Evolutionary conservation across 148 eudicot species (phyloP), one percentile per base, ranked within the genome.

Genomic region (Bassia scoparia): DNA sequence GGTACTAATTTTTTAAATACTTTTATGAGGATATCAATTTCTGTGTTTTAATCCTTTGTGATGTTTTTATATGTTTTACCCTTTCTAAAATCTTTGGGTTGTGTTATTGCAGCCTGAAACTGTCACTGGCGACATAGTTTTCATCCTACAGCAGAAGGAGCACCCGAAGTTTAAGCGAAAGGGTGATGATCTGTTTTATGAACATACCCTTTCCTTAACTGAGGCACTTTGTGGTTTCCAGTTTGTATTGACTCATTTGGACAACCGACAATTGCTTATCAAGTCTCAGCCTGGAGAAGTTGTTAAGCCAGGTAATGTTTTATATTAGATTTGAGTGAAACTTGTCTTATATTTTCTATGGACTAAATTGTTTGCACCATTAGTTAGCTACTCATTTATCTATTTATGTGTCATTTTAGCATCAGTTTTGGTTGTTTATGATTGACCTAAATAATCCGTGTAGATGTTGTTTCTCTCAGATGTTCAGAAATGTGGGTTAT

Each of bases 141-240:
- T 89, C 61, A 87, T 89, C 8, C 63, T 87, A 21, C 91, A 89
- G 81, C 96, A 86, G 71, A 89, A 89, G 76, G 96, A 89, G 52
- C 91, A 89, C 67, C 75, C 87, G 0, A 89, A 86, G 67, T 87
- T 86, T 69, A 89, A 86, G 81, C 79, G 96, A 71, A 89, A 89
- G 88, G 91, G 96, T 21, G 86, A 86, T 67, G 91, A 89, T 58
- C 80, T 89, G 43, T 89, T 87, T 55, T 81, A 74, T 12, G 91
- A 87, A 69, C 96, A 89, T 72, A 75, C 91, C 20, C 75, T 89
- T 83, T 78, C 81, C 30, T 75, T 89, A 13, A 83, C 89, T 21
- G 96, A 89, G 80, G 89, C 91, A 26, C 83, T 87, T 9, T 82
- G 89, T 70, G 87, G 89, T 16, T 85, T 89, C 81, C 82, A 76